phyloP scores from a whole-genome alignment of 2,329 filamentous ascomycete genomes.

The Xylariales sp. region DNA sequence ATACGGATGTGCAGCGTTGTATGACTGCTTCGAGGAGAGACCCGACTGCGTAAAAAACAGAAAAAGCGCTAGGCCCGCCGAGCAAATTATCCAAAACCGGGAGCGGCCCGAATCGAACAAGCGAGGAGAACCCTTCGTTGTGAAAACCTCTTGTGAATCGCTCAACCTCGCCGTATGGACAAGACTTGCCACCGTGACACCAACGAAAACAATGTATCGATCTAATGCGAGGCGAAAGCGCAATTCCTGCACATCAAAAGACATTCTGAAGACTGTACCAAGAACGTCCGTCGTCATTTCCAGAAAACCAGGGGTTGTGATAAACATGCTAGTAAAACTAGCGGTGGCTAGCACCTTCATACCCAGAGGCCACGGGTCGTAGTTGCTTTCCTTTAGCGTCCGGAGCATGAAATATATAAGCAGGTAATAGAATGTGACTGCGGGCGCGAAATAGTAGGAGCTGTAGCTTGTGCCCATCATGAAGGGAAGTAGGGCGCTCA shows the following conservation, averaged over 20 bases:
- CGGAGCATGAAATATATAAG: slow-evolving; percentile 65
- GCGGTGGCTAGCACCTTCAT: slow-evolving; percentile 61
- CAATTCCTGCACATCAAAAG: slow-evolving; percentile 62
- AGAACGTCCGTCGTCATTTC: slow-evolving; percentile 55
- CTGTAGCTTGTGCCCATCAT: slow-evolving; percentile 67
- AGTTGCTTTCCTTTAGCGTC: slow-evolving; percentile 56
- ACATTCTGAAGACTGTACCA: slow-evolving; percentile 57
- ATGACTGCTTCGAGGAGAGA: slow-evolving; percentile 52
- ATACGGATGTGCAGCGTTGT: slow-evolving; percentile 64
- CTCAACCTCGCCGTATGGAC: slow-evolving; percentile 48
- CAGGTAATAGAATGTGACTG: slow-evolving; percentile 72
- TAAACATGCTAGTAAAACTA: slow-evolving; percentile 50
- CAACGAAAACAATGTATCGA: slow-evolving; percentile 66
- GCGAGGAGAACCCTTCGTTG: slow-evolving; percentile 31
- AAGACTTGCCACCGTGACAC: slow-evolving; percentile 62
- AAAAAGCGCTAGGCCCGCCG: slow-evolving; percentile 48
- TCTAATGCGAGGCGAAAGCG: slow-evolving; percentile 64
- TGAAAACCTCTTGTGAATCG: slow-evolving; percentile 38
- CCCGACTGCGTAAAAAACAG: slow-evolving; percentile 49
- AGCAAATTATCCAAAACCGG: slow-evolving; percentile 39
- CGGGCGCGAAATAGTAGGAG: slow-evolving; percentile 69
- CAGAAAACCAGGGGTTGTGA: slow-evolving; percentile 55
- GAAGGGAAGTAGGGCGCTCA: slow-evolving; percentile 64
- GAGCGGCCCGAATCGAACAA: slow-evolving; percentile 24
- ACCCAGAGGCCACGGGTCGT: slow-evolving; percentile 55